Conservation (phyloP, 1,139 yeast genomes). For the Sugiyamaella castrensis region DNA sequence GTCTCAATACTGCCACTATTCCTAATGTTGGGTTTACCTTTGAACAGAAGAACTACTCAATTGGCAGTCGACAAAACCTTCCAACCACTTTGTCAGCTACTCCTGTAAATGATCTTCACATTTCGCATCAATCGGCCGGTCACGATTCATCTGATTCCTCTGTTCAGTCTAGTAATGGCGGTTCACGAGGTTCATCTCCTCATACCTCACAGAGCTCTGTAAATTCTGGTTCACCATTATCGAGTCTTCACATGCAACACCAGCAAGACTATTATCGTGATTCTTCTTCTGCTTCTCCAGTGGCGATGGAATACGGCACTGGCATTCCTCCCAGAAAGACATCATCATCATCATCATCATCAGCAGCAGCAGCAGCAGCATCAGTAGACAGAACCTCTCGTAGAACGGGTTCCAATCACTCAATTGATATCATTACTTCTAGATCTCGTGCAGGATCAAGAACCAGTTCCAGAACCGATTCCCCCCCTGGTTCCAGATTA, state of each 20-base stretch:
- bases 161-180: neutral
- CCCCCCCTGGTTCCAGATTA: neutral
- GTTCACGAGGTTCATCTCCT: slow-evolving; percentile 5
- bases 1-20: neutral
- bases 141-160: slow-evolving; percentile 4
- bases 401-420: slow-evolving; percentile 8
- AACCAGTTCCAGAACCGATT: slow-evolving; percentile 3
- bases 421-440: neutral
- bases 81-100: neutral
- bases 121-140: neutral
- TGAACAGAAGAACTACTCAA: neutral
- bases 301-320: neutral
- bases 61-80: too few species aligned
- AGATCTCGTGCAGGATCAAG: slow-evolving; percentile 10
- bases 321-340: slow-evolving; percentile 9
- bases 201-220: slow-evolving; percentile 9
- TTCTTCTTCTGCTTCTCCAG: neutral
- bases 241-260: neutral
- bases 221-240: slow-evolving; percentile 5
- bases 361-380: neutral
- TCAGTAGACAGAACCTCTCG: slow-evolving; percentile 7
- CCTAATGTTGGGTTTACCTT: slow-evolving; percentile 2
- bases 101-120: neutral
- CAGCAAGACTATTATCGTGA: neutral
- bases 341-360: neutral